Percentiles rank a stretch among this genome's conserved stretches.
These are phyloP conservation scores for Spathaspora boniae DNA, from an alignment of 805 yeast species.

Conservation along the genomic window DNA sequence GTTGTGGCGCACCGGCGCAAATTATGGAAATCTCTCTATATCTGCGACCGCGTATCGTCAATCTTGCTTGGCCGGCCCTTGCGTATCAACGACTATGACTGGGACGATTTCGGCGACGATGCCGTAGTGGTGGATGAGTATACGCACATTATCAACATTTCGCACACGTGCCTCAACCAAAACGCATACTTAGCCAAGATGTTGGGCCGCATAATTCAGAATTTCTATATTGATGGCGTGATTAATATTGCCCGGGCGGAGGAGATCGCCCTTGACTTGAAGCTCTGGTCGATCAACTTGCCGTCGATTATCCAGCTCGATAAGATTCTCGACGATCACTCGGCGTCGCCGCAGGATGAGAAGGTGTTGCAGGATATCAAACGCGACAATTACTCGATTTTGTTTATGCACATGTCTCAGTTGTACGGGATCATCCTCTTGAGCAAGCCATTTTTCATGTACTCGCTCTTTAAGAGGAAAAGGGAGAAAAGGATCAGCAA, in stretches of 20 bases:
- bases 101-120: slow-evolving; percentile 27
- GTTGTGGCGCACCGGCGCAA: slow-evolving; percentile 29
- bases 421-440: slow-evolving; percentile 33
- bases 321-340: slow-evolving; percentile 11
- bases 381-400: slow-evolving; percentile 16
- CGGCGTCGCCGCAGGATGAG: not conserved
- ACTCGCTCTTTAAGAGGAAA: slow-evolving; percentile 15
- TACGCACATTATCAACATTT: slow-evolving; percentile 9
- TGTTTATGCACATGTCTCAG: slow-evolving; percentile 31
- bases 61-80: slow-evolving; percentile 34
- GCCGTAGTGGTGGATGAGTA: slow-evolving; percentile 12
- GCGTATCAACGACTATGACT: slow-evolving; percentile 29
- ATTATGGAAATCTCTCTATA: slow-evolving; percentile 30
- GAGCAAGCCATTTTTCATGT: slow-evolving; percentile 38
- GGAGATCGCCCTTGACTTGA: slow-evolving; percentile 28
- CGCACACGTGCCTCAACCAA: slow-evolving; percentile 19
- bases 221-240: slow-evolving; percentile 26
- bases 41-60: slow-evolving; percentile 32
- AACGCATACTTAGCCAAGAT: slow-evolving; percentile 23
- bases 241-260: slow-evolving; percentile 26
- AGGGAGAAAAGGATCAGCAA: not conserved
- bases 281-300: slow-evolving; percentile 26
- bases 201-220: slow-evolving; percentile 25
- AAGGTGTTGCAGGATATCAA: not conserved
- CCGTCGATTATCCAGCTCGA: slow-evolving; percentile 25